Evolutionary conservation across 805 yeast genomes (phyloP).

Genomic region (Maudiozyma bulderi): DNA sequence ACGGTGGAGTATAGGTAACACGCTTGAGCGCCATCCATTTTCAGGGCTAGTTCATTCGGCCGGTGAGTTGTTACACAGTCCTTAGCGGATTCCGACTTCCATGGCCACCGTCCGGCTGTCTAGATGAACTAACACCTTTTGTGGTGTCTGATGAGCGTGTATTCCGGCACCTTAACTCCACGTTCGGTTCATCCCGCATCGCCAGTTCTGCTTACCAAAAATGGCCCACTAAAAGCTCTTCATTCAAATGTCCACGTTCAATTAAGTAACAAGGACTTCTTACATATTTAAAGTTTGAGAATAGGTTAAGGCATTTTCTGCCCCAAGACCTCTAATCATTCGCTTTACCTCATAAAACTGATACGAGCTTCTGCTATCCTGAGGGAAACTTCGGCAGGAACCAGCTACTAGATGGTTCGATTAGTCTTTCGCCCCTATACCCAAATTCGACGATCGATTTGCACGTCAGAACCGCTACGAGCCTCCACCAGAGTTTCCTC

Average conservation of each 20-base stretch:
- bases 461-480: conserved; percentile 39
- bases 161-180: conserved; percentile 35
- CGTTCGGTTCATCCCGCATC: conserved; percentile 38
- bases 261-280: conserved; percentile 35
- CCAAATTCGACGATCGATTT: conserved; percentile 38
- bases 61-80: conserved; percentile 46
- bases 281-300: conserved; percentile 36
- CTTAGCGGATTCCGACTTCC: conserved; percentile 47
- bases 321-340: conserved; percentile 35
- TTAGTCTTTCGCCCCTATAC: conserved; percentile 30
- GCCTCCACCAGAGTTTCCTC: conserved; percentile 39
- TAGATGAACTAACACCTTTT: conserved; percentile 37
- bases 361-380: conserved; percentile 35
- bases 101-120: conserved; percentile 47
- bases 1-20: conserved; percentile 35
- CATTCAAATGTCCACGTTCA: conserved; percentile 30
- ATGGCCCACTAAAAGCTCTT: conserved; percentile 39
- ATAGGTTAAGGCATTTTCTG: conserved; percentile 33
- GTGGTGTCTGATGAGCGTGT: conserved; percentile 38
- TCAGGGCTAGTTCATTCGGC: conserved; percentile 40
- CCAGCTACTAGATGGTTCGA: conserved; percentile 38
- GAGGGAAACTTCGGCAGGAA: conserved; percentile 38
- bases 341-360: conserved; percentile 36
- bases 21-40: conserved; percentile 31
- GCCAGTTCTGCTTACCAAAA: conserved; percentile 41